Evolutionary conservation across 1,139 yeast species (phyloP).

Genomic region (Kazachstania sp.): DNA sequence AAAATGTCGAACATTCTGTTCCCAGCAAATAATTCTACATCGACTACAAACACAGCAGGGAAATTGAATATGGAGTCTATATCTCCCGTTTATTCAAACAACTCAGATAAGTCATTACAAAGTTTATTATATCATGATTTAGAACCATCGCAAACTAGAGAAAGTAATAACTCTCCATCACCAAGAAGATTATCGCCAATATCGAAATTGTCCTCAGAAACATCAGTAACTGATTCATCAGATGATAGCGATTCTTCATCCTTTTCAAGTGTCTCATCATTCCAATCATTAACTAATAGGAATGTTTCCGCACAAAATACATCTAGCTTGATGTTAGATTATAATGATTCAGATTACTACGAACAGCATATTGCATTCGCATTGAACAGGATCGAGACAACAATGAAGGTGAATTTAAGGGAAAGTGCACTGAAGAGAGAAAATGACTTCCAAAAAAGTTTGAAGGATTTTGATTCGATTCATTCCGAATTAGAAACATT

Average conservation of each 20-base stretch:
- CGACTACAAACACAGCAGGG: neutral
- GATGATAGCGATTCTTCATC: constrained; percentile 2
- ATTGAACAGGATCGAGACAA: constrained; percentile 11
- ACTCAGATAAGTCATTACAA: constrained; percentile 15
- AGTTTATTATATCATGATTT: constrained; percentile 16
- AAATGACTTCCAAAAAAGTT: constrained; percentile 9
- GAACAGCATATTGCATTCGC: constrained; percentile 14
- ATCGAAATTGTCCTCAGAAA: neutral
- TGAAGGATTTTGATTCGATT: constrained; percentile 11
- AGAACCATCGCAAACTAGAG: constrained; percentile 5
- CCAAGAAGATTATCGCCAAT: neutral
- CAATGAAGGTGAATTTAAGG: constrained; percentile 11
- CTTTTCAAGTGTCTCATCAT: constrained; percentile 2
- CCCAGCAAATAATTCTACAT: constrained; percentile 5
- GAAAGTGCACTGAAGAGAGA: constrained; percentile 12
- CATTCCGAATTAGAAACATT: constrained; percentile 8
- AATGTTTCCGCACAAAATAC: neutral
- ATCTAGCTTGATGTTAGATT: constrained; percentile 6
- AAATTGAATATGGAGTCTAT: neutral
- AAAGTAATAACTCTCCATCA: constrained; percentile 1
- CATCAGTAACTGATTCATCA: neutral
- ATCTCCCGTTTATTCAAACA: neutral
- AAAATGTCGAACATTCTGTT: neutral
- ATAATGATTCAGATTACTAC: constrained; percentile 13
- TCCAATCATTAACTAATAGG: neutral